A percentile compares a stretch with the other conserved stretches of the same genome.
Conservation (phyloP, 306 rosid species). For the Cicer pinnatifidum region DNA sequence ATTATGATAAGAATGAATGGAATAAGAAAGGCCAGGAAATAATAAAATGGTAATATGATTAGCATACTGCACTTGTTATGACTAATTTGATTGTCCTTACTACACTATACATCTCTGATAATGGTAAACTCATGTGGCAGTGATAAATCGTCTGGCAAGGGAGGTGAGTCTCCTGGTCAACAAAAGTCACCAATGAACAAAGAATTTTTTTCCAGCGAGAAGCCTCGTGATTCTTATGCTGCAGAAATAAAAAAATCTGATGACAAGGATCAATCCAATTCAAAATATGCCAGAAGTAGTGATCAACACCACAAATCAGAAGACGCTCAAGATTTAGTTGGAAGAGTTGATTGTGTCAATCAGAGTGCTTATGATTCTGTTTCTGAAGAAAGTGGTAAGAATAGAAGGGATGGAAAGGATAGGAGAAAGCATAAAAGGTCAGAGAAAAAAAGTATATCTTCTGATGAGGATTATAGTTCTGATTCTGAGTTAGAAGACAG, state of each 20-base stretch:
- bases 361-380: conserved; percentile 58
- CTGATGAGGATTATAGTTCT: conserved; percentile 69
- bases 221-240: conserved; percentile 51
- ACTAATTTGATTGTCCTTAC: conserved; percentile 28
- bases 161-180: conserved; percentile 48
- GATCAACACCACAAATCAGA: conserved; percentile 51
- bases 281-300: conserved; percentile 50
- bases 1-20: conserved; percentile 46
- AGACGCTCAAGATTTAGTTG: conserved; percentile 45
- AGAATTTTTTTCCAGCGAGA: conserved; percentile 54
- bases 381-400: conserved; percentile 71
- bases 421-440: conserved; percentile 80
- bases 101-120: conserved; percentile 44
- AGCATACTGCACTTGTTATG: conserved; percentile 34
- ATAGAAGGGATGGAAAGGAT: conserved; percentile 60
- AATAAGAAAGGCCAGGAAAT: conserved; percentile 54
- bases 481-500: conserved; percentile 79
- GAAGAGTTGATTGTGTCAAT: conserved; percentile 51
- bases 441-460: conserved; percentile 61
- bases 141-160: conserved; percentile 54
- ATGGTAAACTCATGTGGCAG: conserved; percentile 51
- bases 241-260: conserved; percentile 54
- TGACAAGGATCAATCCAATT: conserved; percentile 54
- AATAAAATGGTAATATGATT: conserved; percentile 54
- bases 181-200: conserved; percentile 54